Evolutionary conservation across 2,329 filamentous ascomycete genomes (phyloP).

Genomic region (Elsinoe fawcettii): DNA sequence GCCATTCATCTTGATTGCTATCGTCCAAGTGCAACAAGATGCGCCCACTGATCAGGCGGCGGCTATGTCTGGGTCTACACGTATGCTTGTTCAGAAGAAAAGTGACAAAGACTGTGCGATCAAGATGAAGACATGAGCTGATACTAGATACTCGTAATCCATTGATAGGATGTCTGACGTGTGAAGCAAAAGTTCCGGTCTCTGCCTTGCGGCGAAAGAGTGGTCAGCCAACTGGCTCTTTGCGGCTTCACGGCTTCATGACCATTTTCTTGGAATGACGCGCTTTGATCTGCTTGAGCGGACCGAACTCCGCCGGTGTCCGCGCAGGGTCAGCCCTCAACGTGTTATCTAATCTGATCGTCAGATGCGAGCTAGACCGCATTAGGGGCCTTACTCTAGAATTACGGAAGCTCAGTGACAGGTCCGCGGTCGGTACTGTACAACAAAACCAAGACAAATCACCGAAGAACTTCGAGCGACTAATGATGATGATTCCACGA

Average conservation of each 20-base stretch:
- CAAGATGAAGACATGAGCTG: too few species aligned
- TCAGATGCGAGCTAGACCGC: not conserved
- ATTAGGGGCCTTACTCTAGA: constrained; percentile 3
- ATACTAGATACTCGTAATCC: not conserved
- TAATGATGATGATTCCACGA: constrained; percentile 10
- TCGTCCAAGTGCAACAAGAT: not conserved
- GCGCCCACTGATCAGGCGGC: not conserved
- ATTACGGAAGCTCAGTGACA: not conserved
- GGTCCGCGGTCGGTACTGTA: not conserved
- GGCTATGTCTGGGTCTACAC: not conserved
- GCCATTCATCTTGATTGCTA: constrained; percentile 1
- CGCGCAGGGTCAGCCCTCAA: not conserved
- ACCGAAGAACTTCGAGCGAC: not conserved
- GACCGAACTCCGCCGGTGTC: not conserved
- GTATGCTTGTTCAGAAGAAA: not conserved
- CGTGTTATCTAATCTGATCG: constrained; percentile 3
- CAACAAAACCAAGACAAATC: not conserved
- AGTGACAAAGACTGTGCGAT: too few species aligned
- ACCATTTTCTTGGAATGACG: constrained; percentile 6
- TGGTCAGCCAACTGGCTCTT: constrained; percentile 5
- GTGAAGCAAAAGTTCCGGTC: not conserved
- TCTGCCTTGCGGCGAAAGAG: not conserved
- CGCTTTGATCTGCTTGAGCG: not conserved
- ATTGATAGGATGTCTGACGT: not conserved
- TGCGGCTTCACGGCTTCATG: not conserved